Evolutionary conservation across 768 basidiomycete species (phyloP).

Genomic region (Mycena polygramma): DNA sequence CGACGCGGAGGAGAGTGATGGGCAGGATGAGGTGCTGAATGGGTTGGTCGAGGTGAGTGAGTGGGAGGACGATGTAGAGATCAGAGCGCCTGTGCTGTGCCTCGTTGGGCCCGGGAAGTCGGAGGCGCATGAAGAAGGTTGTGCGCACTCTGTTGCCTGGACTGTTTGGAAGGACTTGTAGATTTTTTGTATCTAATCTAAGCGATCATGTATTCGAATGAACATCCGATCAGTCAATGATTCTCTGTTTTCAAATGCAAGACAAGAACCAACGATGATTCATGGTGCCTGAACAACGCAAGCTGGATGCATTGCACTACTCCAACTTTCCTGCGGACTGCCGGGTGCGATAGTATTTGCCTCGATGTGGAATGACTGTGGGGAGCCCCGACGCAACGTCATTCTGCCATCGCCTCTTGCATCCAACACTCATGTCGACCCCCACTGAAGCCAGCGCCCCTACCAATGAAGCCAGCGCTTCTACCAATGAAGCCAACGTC

Average conservation of each 20-base stretch:
- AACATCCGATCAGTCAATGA: too few relatives aligned
- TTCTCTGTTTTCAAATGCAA: too few relatives aligned
- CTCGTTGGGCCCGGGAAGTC: slow-evolving; percentile 50
- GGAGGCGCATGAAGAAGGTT: slow-evolving; percentile 51
- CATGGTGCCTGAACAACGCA: too few relatives aligned
- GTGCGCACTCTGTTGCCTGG: slow-evolving; percentile 57
- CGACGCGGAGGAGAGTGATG: slow-evolving; percentile 40
- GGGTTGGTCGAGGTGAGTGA: slow-evolving; percentile 52
- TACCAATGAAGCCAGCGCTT: too few relatives aligned
- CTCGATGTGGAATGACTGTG: too few relatives aligned
- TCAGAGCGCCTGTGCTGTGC: slow-evolving; percentile 53
- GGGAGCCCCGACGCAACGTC: slow-evolving; percentile 16
- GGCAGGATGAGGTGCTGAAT: slow-evolving; percentile 49
- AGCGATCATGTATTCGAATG: too few relatives aligned
- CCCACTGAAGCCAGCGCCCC: slow-evolving; percentile 25
- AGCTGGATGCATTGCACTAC: too few relatives aligned
- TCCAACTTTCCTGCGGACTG: too few relatives aligned
- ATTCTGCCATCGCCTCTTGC: slow-evolving; percentile 4
- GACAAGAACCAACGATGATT: too few relatives aligned
- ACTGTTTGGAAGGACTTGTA: slow-evolving; percentile 47
- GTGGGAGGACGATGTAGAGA: slow-evolving; percentile 41
- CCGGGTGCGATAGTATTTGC: too few relatives aligned
- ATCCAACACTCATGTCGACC: slow-evolving; percentile 21
- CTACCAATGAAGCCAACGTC: too few relatives aligned
- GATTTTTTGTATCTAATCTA: slow-evolving; percentile 19